Evolutionary conservation across 371 early-diverging fungal species (phyloP).

Genomic region (Circinella minor): DNA sequence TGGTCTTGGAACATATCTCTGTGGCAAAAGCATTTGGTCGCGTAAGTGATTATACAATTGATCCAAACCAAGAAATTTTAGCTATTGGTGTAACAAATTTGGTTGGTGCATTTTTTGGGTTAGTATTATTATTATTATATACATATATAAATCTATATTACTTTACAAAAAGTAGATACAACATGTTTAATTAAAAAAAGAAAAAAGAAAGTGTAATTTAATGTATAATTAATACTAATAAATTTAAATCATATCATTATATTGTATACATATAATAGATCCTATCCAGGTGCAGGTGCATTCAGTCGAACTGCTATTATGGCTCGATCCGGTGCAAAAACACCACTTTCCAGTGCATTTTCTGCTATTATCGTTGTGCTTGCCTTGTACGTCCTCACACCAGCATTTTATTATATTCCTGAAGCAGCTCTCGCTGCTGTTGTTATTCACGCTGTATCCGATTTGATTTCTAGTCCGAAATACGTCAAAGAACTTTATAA

Average conservation of each 20-base stretch:
- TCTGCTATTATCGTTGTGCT: constrained; percentile 76
- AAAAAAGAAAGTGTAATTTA: constrained; percentile 6
- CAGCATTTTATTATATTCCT: constrained; percentile 88
- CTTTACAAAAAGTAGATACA: too few relatives aligned
- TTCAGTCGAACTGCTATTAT: constrained; percentile 90
- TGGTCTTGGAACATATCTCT: constrained; percentile 80
- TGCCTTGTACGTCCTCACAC: constrained; percentile 80
- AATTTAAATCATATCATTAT: too few relatives aligned
- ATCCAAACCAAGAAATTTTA: constrained; percentile 82
- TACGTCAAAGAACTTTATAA: constrained; percentile 35
- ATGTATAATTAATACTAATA: neutral
- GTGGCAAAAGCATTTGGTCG: constrained; percentile 81
- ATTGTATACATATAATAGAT: constrained; percentile 39
- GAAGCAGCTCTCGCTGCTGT: constrained; percentile 79
- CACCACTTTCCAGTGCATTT: constrained; percentile 82
- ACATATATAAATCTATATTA: too few relatives aligned
- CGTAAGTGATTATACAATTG: constrained; percentile 54
- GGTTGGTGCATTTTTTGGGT: constrained; percentile 80
- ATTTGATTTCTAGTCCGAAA: constrained; percentile 46
- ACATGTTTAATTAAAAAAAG: too few relatives aligned
- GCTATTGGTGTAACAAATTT: constrained; percentile 86
- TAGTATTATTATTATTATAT: neutral
- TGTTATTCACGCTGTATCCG: constrained; percentile 75
- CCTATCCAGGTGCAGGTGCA: constrained; percentile 86
- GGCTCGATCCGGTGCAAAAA: constrained; percentile 76